These are phyloP conservation scores for Ulota crispa DNA, from an alignment of 225 moss, liverwort and hornwort genomes.

Conservation along the genomic window DNA sequence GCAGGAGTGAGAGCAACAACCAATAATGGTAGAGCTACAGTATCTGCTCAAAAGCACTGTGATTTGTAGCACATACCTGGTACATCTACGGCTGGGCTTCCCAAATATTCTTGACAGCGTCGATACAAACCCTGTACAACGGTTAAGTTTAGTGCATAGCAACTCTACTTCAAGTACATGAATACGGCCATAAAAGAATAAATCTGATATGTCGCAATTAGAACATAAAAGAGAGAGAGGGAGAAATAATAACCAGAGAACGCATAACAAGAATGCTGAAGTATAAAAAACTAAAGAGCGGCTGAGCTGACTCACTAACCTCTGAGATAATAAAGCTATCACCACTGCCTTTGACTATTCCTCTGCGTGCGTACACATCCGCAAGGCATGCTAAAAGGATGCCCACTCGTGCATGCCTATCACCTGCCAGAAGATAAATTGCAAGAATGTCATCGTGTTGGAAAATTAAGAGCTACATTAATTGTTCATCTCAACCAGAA, in stretches of 20 bases:
- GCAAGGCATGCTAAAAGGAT: conserved; percentile 74
- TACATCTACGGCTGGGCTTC: conserved; percentile 63
- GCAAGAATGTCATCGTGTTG: background rate
- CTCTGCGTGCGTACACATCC: conserved; percentile 72
- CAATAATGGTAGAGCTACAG: background rate
- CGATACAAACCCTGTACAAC: conserved; percentile 73
- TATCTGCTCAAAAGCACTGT: background rate
- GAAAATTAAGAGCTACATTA: background rate
- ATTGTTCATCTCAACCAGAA: conserved; percentile 8
- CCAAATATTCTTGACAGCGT: conserved; percentile 65
- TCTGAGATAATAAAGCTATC: conserved; percentile 70
- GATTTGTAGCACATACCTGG: conserved; percentile 48
- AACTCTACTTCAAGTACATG: conserved; percentile 2
- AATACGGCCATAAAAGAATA: background rate
- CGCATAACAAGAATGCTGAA: background rate
- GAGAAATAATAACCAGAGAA: background rate
- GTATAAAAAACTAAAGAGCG: background rate
- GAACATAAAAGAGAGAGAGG: background rate
- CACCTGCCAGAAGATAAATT: conserved; percentile 46
- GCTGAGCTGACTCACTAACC: conserved; percentile 37
- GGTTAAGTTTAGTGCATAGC: background rate
- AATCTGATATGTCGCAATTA: background rate
- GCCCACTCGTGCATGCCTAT: conserved; percentile 78
- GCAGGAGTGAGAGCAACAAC: conserved; percentile 9
- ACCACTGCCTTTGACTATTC: conserved; percentile 66